Base-by-base conservation (phyloP, 331 rosid genomes). In the Malus hybrid region DNA sequence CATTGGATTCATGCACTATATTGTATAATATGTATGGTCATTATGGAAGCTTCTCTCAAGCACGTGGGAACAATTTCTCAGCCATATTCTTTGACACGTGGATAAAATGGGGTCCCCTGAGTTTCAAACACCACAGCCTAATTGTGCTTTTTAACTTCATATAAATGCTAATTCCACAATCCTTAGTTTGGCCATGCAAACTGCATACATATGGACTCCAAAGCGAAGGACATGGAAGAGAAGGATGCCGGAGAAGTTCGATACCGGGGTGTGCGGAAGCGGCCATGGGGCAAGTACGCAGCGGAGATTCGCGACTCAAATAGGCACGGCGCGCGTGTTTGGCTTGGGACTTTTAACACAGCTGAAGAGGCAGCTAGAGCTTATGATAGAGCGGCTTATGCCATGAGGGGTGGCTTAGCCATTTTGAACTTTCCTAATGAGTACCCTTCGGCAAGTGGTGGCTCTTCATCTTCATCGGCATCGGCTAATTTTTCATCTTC, bases 361-460 rank as follows among this genome's bases (percentile, higher is more conserved):
- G 98, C 98, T 1, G 98, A 93, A 70, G 98, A 93, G 76, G 98
- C 98, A 0, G 98, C 98, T 3, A 79, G 98, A 68, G 98, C 98
- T 28, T 93, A 93, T 77, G 98, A 93, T 33, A 80, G 90, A 77
- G 94, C 98, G 9, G 98, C 98, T 53, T 91, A 89, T 46, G 60
- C 77, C 63, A 93, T 93, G 98, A 87, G 98, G 78, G 98, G 98
- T 30, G 57, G 90, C 50, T 84, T 88, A 56, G 98, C 98, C 5
- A 82, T 91, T 71, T 91, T 93, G 28, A 93, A 93, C 58, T 93
- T 91, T 63, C 98, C 97, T 2, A 68, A 83, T 30, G 98, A 93
- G 13, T 89, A 91, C 36, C 84, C 83, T 26, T 44, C 72, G n/a
- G 29, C 42, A 13, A 56, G 62, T 20, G 83, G 75, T 2, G 77